phyloP scores from a whole-genome alignment of 2,329 filamentous ascomycete genomes.

The Fusarium oxysporum region DNA sequence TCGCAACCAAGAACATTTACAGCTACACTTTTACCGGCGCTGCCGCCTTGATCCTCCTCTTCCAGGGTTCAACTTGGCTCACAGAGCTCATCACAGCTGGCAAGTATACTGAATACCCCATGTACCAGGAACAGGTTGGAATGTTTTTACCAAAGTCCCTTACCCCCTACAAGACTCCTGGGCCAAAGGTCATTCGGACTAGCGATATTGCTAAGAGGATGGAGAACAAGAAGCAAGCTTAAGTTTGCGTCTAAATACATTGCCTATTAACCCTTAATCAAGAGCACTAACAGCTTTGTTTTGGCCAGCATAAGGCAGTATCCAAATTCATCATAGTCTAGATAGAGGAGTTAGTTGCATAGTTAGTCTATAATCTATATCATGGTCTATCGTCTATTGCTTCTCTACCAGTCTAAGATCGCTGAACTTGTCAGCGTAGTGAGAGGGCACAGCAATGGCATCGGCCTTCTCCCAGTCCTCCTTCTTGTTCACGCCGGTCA shows the following conservation, averaged over 20 bases:
- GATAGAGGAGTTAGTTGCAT: not conserved
- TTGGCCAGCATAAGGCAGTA: not conserved
- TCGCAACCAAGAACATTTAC: conserved; percentile 74
- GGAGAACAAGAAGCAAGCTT: conserved; percentile 52
- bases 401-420: conserved; percentile 67
- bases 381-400: conserved; percentile 23
- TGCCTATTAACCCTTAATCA: not conserved
- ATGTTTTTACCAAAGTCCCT: conserved; percentile 79
- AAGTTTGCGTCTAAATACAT: not conserved
- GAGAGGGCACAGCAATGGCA: conserved; percentile 77
- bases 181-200: conserved; percentile 62
- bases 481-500: conserved; percentile 90
- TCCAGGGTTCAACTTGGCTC: conserved; percentile 89
- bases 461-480: conserved; percentile 81
- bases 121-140: conserved; percentile 85
- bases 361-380: conserved; percentile 39
- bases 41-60: conserved; percentile 78
- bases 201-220: conserved; percentile 62
- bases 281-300: not conserved
- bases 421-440: conserved; percentile 85
- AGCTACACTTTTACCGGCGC: conserved; percentile 84
- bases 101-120: conserved; percentile 90
- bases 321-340: not conserved
- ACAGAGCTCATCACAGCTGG: conserved; percentile 83
- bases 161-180: conserved; percentile 56